Evolutionary conservation across 2,329 filamentous ascomycete genomes (phyloP), one percentile per base, ranked within the genome.

Genomic region (Verticillium klebahnii): DNA sequence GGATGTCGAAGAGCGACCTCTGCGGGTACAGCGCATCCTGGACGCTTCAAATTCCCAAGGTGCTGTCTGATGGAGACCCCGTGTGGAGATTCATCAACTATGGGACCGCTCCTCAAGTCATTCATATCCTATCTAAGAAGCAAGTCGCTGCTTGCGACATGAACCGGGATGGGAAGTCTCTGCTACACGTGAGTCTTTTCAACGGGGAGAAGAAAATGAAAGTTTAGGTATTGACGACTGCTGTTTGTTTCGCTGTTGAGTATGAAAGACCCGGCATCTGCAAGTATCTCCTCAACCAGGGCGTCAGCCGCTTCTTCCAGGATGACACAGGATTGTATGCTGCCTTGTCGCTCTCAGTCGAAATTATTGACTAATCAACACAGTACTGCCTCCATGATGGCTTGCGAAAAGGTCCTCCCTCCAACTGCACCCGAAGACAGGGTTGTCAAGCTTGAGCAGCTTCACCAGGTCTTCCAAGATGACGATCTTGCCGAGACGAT

Each of bases 321-420:
- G 57, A 59, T 39, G 19, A 23, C 1, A 32, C 57, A 1, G 57
- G 57, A 23, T 25, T 58, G 57, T 59, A 50, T 52, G 39, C 34
- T 31, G 8, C 15, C 14, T 15, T 19, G 3, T 25, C 25, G 25
- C 11, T 15, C 2, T 19, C 12, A 5, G 5, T n/a, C 11, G 19
- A 17, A 25, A 11, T 15, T 32, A 25, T 14, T 32, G 15, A n/a
- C 12, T 23, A 17, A 29, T 32, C 25, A 9, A 3, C 12, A 12
- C 25, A 59, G 57, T 15, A 32, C 57, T 12, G 57, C 57, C 11
- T 25, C 57, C 7, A 59, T 59, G 57, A 59, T 59, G 57, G 57
- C 57, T 19, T 59, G 57, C 23, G 57, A 59, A 14, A 39, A 32
- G 36, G 57, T 59, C 15, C 19, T 59, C 9, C 57, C 57, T 2